Conservation (phyloP, 169 alveolate genomes). For the Plasmodium cynomolgi region DNA sequence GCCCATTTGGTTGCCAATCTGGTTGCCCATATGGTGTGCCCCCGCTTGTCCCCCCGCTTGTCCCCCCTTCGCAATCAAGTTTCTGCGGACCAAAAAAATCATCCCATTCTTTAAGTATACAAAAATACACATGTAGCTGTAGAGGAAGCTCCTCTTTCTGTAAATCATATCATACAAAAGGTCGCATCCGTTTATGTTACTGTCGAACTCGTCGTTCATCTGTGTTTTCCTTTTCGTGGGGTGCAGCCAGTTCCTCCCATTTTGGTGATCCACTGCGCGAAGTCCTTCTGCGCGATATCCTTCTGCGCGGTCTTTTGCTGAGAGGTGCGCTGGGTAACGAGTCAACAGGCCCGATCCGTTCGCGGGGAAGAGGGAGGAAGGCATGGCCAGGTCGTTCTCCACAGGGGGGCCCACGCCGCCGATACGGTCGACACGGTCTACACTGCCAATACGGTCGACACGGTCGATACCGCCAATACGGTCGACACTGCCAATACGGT, state of each 20-base stretch:
- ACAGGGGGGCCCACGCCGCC: not conserved
- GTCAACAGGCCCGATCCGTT: not conserved
- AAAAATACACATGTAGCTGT: slow-evolving; percentile 58
- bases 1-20: not conserved
- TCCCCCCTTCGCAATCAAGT: not conserved
- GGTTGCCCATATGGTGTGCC: too few species aligned
- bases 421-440: not conserved
- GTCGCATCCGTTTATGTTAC: slow-evolving; percentile 27
- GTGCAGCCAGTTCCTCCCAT: not conserved
- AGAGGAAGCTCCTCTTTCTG: slow-evolving; percentile 6
- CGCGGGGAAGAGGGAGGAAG: not conserved
- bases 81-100: slow-evolving; percentile 33
- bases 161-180: slow-evolving; percentile 37
- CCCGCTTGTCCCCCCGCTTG: not conserved
- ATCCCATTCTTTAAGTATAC: slow-evolving; percentile 43
- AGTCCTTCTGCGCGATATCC: not conserved
- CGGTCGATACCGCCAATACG: too few species aligned
- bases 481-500: too few species aligned
- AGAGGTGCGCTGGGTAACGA: not conserved
- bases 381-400: not conserved
- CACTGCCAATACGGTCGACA: too few species aligned
- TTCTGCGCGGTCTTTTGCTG: not conserved
- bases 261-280: not conserved
- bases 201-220: not conserved
- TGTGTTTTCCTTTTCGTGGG: not conserved